Base-by-base conservation (phyloP, 768 basidiomycete species). In the Xerocomus spinulosus region DNA sequence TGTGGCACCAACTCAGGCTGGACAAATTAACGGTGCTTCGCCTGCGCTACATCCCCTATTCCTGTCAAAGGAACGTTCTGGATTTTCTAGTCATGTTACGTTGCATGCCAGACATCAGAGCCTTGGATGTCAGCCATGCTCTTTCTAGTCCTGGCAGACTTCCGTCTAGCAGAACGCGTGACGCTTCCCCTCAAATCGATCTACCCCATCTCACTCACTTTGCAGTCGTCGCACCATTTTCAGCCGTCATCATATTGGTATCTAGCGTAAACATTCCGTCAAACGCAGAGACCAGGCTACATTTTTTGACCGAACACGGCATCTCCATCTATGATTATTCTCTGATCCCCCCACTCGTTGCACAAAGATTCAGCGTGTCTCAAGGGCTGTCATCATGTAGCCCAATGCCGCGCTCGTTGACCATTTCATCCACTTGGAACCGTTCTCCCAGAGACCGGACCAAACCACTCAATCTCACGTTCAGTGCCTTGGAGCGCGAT, bases 21-120 rank as follows among this genome's bases (percentile, higher is more conserved):
- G 23, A 21, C 3, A 20, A 8, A 14, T 5, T 37, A 13, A 23
- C 36, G 14, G 23, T 21, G 2, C 36, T 37, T 6, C 5, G 3
- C 10, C 36, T 37, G 36, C 9, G 4, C 20, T 12, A 13, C n/a
- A n/a, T n/a, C n/a, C n/a, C n/a, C n/a, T 5, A 10, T 21, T 5
- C 36, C 5, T 37, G 3, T 13, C 62, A 60, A 14, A 66, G 67
- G 3, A 53, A 61, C 13, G 55, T 57, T 21, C 40, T 37, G 7
- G 63, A 69, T 34, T 53, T 76, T 17, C 40, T 72, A 7, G 45
- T 60, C 21, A 58, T 56, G 9, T 62, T 77, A 4, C 41, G 54
- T 14, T 46, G 59, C 26, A 70, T 70, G 68, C 69, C 67, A 9
- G 17, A 48, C 26, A 55, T 74, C 7, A 60, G 59, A 34, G 51